A percentile compares a stretch with the other conserved stretches of the same genome.
Evolutionary conservation across 371 early-diverging fungal genomes (phyloP).

Genomic region (Mucor racemosus): DNA sequence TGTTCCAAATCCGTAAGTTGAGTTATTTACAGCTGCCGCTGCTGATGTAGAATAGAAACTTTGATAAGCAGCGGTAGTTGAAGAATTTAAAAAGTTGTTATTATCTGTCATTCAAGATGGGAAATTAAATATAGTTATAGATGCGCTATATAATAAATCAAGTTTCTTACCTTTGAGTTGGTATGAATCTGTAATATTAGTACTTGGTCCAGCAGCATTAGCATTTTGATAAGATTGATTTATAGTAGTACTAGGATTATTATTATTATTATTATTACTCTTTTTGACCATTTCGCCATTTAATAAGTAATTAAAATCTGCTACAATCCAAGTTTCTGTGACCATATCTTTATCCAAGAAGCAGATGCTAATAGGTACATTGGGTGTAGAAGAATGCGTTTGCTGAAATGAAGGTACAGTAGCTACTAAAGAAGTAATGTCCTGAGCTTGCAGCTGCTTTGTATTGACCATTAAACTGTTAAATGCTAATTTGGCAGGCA

Average conservation of each 20-base stretch:
- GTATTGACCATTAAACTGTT: slow-evolving; percentile 37
- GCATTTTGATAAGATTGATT: background rate
- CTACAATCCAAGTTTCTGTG: slow-evolving; percentile 26
- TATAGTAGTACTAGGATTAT: background rate
- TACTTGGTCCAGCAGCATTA: background rate
- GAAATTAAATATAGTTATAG: slow-evolving; percentile 4
- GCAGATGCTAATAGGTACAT: slow-evolving; percentile 30
- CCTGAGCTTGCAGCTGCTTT: slow-evolving; percentile 27
- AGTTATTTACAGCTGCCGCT: background rate
- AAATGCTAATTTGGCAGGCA: slow-evolving; percentile 31
- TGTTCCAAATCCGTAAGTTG: background rate
- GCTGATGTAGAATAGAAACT: background rate
- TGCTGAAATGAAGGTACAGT: slow-evolving; percentile 27
- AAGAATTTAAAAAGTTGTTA: background rate
- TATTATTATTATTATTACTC: no score
- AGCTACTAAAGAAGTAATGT: slow-evolving; percentile 31
- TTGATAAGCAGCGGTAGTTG: background rate
- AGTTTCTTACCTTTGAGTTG: background rate
- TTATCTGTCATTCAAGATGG: background rate
- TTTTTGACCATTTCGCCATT: no score
- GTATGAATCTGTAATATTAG: background rate
- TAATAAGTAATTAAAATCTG: slow-evolving; percentile 25
- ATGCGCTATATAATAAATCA: background rate
- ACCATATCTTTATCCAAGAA: slow-evolving; percentile 29
- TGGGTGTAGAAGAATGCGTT: slow-evolving; percentile 14